phyloP scores from a whole-genome alignment of 495 filamentous ascomycete species.

The Penicillium coffeae region DNA sequence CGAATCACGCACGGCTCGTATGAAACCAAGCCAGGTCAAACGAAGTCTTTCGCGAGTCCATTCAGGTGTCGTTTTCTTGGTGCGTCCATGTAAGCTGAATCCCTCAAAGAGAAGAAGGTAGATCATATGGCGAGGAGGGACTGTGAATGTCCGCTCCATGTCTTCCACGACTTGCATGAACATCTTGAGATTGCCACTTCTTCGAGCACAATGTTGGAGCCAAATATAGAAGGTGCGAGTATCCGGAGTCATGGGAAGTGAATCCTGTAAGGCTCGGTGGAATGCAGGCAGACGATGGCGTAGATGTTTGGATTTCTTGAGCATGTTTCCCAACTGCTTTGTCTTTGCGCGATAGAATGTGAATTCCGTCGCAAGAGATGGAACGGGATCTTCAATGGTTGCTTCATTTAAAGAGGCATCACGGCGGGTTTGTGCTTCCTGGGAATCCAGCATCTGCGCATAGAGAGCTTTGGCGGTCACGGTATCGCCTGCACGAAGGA shows the following conservation, averaged over 20 bases:
- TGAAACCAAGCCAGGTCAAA: conserved; percentile 36
- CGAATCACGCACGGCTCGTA: conserved; percentile 52
- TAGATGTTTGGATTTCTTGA: conserved; percentile 32
- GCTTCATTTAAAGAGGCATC: not conserved
- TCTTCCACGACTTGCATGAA: conserved; percentile 36
- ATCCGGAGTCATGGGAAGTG: conserved; percentile 38
- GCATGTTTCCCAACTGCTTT: conserved; percentile 30
- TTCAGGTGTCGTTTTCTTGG: conserved; percentile 11
- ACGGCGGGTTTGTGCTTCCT: conserved; percentile 20
- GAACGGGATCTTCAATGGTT: not conserved
- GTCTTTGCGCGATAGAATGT: conserved; percentile 26
- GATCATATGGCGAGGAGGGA: conserved; percentile 39
- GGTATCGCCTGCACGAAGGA: conserved; percentile 69
- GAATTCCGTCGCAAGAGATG: conserved; percentile 25
- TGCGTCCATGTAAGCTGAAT: conserved; percentile 54
- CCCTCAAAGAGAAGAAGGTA: conserved; percentile 62
- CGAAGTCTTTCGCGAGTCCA: conserved; percentile 63
- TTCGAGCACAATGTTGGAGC: conserved; percentile 33
- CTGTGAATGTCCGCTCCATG: conserved; percentile 36
- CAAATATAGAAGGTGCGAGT: conserved; percentile 45
- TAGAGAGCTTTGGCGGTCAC: conserved; percentile 74
- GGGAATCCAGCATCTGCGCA: conserved; percentile 65
- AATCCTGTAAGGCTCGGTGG: conserved; percentile 36
- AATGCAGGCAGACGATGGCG: conserved; percentile 27
- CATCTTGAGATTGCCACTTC: conserved; percentile 32